phyloP scores from a whole-genome alignment of 306 rosid genomes.

The Vachellia pachyceras region DNA sequence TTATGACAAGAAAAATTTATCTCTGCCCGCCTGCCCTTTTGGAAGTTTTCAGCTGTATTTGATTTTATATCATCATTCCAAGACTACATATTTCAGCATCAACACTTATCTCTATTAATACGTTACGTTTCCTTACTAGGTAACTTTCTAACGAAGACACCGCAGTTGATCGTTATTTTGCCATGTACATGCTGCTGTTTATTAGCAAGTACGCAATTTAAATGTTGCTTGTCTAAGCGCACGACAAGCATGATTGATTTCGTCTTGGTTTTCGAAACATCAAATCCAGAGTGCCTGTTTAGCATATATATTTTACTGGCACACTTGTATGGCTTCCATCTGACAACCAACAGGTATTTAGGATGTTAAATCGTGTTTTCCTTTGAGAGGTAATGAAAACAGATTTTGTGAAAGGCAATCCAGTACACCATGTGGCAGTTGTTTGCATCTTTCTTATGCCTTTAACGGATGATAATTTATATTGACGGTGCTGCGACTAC shows the following conservation, averaged over 20 bases:
- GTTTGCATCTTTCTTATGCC: no score
- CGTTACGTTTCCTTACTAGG: neutral
- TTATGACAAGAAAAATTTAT: neutral
- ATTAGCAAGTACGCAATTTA: conserved; percentile 14
- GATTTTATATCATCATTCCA: neutral
- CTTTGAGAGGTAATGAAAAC: neutral
- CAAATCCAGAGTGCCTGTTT: no score
- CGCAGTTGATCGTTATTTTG: neutral
- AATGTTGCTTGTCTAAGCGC: conserved; percentile 8
- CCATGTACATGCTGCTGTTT: conserved; percentile 10
- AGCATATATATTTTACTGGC: no score
- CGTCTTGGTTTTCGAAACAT: no score
- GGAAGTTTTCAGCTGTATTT: neutral
- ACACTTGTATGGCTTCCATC: no score
- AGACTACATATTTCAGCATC: neutral
- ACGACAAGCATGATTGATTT: neutral
- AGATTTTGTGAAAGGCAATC: neutral
- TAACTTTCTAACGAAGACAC: neutral
- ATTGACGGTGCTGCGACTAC: no score
- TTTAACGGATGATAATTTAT: no score
- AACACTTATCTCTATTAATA: no score
- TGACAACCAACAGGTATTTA: no score
- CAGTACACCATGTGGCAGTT: neutral
- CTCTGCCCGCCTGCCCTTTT: neutral
- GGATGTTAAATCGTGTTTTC: neutral